Conservation (phyloP, 2,329 filamentous ascomycete genomes). For the Fonsecaea multimorphosa region DNA sequence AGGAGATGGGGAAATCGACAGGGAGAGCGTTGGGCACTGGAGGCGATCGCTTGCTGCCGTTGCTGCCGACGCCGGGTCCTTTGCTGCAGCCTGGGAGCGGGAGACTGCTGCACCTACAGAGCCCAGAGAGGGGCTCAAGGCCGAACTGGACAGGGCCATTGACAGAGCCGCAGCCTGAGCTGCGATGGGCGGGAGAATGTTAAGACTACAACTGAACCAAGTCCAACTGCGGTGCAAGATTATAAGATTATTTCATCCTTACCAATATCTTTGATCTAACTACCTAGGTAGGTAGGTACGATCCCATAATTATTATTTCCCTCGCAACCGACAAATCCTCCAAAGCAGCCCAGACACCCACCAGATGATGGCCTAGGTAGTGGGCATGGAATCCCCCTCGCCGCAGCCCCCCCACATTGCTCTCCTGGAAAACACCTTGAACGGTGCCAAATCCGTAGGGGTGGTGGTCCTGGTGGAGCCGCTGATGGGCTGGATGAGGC, state of each 20-base stretch:
- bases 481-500: conserved; percentile 14
- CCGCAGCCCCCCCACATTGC: not conserved
- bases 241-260: not conserved
- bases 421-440: conserved; percentile 1
- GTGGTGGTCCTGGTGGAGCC: conserved; percentile 5
- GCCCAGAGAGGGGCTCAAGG: not conserved
- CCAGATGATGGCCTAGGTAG: too few species aligned
- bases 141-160: not conserved
- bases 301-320: conserved; percentile 1
- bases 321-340: conserved; percentile 2
- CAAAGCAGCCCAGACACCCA: not conserved
- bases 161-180: not conserved
- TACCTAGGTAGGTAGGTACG: too few species aligned
- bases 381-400: not conserved
- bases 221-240: not conserved
- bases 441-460: conserved; percentile 12
- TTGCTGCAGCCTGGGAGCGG: not conserved
- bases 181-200: not conserved
- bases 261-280: not conserved
- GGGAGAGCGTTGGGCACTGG: conserved; percentile 10
- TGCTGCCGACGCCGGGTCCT: conserved; percentile 13
- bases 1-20: conserved; percentile 20
- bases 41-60: conserved; percentile 12
- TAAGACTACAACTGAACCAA: not conserved
- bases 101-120: too few species aligned